phyloP scores from a whole-genome alignment of 2,329 filamentous ascomycete genomes.

The Fusarium caatingaense region DNA sequence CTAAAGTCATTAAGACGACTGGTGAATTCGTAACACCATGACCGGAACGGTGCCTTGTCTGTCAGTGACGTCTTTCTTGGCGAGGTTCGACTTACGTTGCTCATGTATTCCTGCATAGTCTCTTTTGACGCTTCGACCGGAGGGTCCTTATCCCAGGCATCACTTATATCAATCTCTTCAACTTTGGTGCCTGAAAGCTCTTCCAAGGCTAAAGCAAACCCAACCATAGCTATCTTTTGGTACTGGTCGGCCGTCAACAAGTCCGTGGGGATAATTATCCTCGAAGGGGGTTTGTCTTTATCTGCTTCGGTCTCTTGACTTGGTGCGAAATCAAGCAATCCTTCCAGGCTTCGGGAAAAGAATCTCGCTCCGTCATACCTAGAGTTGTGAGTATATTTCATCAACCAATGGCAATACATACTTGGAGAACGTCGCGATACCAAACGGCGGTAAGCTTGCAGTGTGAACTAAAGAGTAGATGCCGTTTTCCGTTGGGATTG shows the following conservation, averaged over 20 bases:
- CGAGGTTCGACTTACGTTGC: constrained; percentile 38
- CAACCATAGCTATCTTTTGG: constrained; percentile 15
- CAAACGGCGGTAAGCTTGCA: constrained; percentile 21
- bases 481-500: constrained; percentile 42
- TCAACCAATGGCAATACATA: background rate
- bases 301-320: background rate
- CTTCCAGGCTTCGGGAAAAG: constrained; percentile 42
- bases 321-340: constrained; percentile 38
- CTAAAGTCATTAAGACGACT: constrained; percentile 48
- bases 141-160: constrained; percentile 32
- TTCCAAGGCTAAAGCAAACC: constrained; percentile 46
- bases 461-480: constrained; percentile 48
- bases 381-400: constrained; percentile 1
- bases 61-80: constrained; percentile 12
- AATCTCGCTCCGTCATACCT: constrained; percentile 42
- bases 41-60: constrained; percentile 46
- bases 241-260: too few relatives aligned
- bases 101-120: constrained; percentile 46
- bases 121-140: constrained; percentile 11
- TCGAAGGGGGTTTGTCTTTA: constrained; percentile 10
- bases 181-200: constrained; percentile 6
- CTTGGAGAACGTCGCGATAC: constrained; percentile 33
- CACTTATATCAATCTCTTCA: constrained; percentile 33
- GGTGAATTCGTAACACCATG: constrained; percentile 51
- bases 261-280: constrained; percentile 45